Conservation (phyloP, 208 protist species). For the Plasmodiophora brassicae region DNA sequence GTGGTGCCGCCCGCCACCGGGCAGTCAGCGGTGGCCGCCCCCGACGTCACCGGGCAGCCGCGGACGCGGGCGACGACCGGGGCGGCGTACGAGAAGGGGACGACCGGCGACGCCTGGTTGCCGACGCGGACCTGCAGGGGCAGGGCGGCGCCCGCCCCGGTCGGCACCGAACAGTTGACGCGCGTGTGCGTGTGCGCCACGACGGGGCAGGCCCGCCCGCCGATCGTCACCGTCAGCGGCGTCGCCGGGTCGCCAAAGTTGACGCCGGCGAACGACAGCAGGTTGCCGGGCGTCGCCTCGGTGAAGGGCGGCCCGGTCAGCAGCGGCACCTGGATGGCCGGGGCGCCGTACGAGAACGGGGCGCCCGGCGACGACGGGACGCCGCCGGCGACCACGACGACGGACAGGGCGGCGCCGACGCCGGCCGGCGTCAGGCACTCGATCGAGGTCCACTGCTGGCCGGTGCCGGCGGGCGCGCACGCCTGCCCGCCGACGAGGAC, state of each 20-base stretch:
- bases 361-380: neutral
- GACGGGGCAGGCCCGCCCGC: neutral
- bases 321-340: neutral
- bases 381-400: neutral
- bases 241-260: neutral
- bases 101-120: neutral
- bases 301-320: neutral
- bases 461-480: neutral
- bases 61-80: neutral
- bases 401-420: neutral
- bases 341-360: neutral
- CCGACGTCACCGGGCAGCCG: neutral
- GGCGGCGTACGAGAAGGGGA: neutral
- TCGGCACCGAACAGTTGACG: neutral
- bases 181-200: neutral
- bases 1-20: neutral
- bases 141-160: neutral
- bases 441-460: neutral
- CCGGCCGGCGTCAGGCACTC: neutral
- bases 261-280: neutral
- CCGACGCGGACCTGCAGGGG: neutral
- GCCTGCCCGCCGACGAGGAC: neutral
- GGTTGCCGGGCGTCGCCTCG: neutral
- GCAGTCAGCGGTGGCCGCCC: neutral
- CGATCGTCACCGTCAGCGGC: neutral